A percentile compares a stretch with the other conserved stretches of the same genome.
Evolutionary conservation across 805 yeast species (phyloP).

Genomic region (Priceomyces haplophilus): DNA sequence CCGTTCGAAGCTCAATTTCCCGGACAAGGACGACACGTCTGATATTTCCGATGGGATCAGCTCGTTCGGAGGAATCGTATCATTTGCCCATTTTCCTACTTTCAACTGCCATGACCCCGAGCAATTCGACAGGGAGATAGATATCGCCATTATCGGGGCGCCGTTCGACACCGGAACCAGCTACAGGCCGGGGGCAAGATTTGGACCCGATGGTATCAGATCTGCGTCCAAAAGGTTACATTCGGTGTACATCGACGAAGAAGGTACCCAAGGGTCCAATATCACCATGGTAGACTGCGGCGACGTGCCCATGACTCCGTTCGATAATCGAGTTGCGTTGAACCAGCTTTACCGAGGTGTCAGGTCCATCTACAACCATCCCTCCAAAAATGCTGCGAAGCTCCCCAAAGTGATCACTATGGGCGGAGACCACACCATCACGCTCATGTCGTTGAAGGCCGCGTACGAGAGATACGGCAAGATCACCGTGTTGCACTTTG

Average conservation of each 20-base stretch:
- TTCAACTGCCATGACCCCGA: slow-evolving; percentile 46
- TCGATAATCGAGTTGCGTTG: slow-evolving; percentile 61
- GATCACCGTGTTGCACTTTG: slow-evolving; percentile 59
- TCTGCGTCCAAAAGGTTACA: slow-evolving; percentile 44
- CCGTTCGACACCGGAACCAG: slow-evolving; percentile 29
- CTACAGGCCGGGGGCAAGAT: slow-evolving; percentile 26
- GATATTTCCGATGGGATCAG: slow-evolving; percentile 20
- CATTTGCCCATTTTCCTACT: slow-evolving; percentile 50
- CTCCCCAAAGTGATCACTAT: slow-evolving; percentile 43
- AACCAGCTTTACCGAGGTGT: slow-evolving; percentile 49
- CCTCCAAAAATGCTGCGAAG: slow-evolving; percentile 4
- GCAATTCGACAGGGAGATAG: slow-evolving; percentile 16
- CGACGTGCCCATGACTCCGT: slow-evolving; percentile 62
- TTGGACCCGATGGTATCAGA: slow-evolving; percentile 25
- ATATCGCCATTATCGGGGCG: slow-evolving; percentile 27
- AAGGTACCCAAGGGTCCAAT: slow-evolving; percentile 38
- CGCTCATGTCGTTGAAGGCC: slow-evolving; percentile 49
- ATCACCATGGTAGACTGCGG: slow-evolving; percentile 57
- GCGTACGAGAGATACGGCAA: slow-evolving; percentile 48
- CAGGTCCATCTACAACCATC: slow-evolving; percentile 38
- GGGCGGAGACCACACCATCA: slow-evolving; percentile 62
- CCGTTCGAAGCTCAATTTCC: slow-evolving; percentile 23
- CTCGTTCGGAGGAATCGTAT: slow-evolving; percentile 50
- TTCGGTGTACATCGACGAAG: slow-evolving; percentile 49
- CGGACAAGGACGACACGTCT: slow-evolving; percentile 33